Conservation (phyloP, 2,329 filamentous ascomycete species). For the Diplodia scrobiculata region DNA sequence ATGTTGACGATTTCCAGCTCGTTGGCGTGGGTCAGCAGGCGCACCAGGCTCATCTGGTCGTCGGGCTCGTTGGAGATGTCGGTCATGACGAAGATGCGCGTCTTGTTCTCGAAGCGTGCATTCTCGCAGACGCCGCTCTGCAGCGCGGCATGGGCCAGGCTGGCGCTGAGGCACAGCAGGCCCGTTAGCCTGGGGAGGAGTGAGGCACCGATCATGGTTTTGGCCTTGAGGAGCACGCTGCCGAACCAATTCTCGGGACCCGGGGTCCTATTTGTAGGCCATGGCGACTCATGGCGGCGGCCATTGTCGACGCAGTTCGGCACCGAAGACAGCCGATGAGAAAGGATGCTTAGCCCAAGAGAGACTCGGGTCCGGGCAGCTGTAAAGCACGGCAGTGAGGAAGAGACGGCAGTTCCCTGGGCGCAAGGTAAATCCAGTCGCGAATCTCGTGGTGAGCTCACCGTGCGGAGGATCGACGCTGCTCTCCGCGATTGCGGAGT, state of each 20-base stretch:
- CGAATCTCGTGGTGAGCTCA: constrained; percentile 2
- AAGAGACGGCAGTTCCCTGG: neutral
- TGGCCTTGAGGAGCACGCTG: neutral
- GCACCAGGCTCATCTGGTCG: constrained; percentile 33
- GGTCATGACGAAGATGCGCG: constrained; percentile 32
- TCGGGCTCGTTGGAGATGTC: constrained; percentile 35
- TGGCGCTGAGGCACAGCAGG: constrained; percentile 15
- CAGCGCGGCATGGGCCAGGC: neutral
- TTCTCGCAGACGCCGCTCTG: constrained; percentile 10
- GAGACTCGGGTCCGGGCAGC: neutral
- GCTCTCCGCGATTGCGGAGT: constrained; percentile 21
- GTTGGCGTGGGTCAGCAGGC: constrained; percentile 33
- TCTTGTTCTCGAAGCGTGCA: constrained; percentile 17
- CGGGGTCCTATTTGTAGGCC: neutral
- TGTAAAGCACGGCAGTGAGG: neutral
- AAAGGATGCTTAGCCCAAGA: neutral
- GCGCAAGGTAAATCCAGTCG: neutral
- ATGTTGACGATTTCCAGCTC: constrained; percentile 34
- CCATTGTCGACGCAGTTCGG: constrained; percentile 1
- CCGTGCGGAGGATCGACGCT: constrained; percentile 23
- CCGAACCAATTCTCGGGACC: neutral
- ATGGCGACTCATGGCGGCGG: neutral
- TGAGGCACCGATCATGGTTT: constrained; percentile 10
- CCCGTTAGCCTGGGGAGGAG: neutral
- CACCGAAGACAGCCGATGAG: neutral